Evolutionary conservation across 2,329 filamentous ascomycete genomes (phyloP).

Genomic region (Paecilomyces sp.): DNA sequence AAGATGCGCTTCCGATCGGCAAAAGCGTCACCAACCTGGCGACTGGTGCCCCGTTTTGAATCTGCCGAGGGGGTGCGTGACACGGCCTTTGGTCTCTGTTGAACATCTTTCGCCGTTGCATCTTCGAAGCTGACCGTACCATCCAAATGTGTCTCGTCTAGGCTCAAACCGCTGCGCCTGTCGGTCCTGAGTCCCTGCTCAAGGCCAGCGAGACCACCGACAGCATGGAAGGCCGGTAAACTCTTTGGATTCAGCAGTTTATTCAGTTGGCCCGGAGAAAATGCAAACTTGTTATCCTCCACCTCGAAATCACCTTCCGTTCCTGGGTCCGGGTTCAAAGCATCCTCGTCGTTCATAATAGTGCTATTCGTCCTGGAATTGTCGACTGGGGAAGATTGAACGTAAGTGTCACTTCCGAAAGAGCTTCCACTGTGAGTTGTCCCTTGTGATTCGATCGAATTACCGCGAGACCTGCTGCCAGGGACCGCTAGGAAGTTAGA

Average conservation of each 20-base stretch:
- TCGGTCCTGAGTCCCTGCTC: constrained; percentile 67
- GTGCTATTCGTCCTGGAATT: constrained; percentile 38
- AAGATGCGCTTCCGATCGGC: constrained; percentile 63
- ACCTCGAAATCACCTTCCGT: constrained; percentile 63
- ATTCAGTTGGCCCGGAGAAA: constrained; percentile 63
- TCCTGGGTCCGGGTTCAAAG: constrained; percentile 62
- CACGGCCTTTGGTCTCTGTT: constrained; percentile 20
- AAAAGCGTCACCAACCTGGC: constrained; percentile 36
- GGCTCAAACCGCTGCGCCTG: constrained; percentile 56
- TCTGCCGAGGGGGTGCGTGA: constrained; percentile 8
- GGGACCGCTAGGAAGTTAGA: constrained; percentile 58
- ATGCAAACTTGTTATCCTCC: constrained; percentile 64
- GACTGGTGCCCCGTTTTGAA: constrained; percentile 10
- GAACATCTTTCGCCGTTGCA: constrained; percentile 29
- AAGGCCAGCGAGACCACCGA: constrained; percentile 65
- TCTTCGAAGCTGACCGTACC: constrained; percentile 64
- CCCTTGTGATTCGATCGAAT: constrained; percentile 58
- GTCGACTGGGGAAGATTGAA: constrained; percentile 35
- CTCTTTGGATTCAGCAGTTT: constrained; percentile 78
- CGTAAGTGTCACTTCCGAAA: constrained; percentile 48
- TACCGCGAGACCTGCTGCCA: constrained; percentile 55
- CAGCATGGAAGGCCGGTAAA: constrained; percentile 63
- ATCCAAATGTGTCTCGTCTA: constrained; percentile 60
- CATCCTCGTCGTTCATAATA: constrained; percentile 54
- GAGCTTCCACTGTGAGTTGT: constrained; percentile 46